Evolutionary conservation across 495 filamentous ascomycete genomes (phyloP).

Genomic region (Endocarpon pusillum): DNA sequence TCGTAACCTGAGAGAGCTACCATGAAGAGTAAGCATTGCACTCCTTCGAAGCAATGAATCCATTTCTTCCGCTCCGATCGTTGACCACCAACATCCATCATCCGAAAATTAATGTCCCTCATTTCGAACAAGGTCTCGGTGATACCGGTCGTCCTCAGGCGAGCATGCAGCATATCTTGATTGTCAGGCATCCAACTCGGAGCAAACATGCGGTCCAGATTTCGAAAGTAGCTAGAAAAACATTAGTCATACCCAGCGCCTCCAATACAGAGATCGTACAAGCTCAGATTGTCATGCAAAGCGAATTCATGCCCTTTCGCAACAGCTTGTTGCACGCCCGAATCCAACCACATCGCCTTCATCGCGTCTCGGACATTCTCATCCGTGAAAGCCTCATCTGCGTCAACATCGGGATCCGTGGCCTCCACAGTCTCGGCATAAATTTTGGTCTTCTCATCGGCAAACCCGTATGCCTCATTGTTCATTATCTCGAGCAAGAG

Average conservation of each 20-base stretch:
- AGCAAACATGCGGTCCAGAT: constrained; percentile 78
- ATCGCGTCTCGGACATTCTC: constrained; percentile 55
- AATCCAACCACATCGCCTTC: constrained; percentile 68
- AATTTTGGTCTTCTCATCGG: constrained; percentile 51
- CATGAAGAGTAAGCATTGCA: constrained; percentile 83
- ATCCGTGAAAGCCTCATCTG: constrained; percentile 51
- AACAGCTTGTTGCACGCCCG: constrained; percentile 70
- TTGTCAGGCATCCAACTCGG: constrained; percentile 83
- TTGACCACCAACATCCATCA: constrained; percentile 98
- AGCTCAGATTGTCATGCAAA: constrained; percentile 83
- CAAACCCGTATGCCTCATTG: constrained; percentile 58
- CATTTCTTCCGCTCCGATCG: constrained; percentile 97
- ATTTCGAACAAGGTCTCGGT: constrained; percentile 94
- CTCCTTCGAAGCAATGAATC: constrained; percentile 99
- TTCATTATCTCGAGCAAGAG: constrained; percentile 89
- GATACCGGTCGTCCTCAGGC: constrained; percentile 87
- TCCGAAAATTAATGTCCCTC: constrained; percentile 85
- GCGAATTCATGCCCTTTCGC: constrained; percentile 89
- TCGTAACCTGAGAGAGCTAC: constrained; percentile 95
- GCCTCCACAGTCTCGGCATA: constrained; percentile 21
- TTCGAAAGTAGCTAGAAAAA: constrained; percentile 63
- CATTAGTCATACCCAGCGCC: constrained; percentile 4
- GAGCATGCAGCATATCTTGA: constrained; percentile 86
- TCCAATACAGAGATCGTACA: constrained; percentile 40
- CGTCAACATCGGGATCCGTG: constrained; percentile 56